These are phyloP conservation scores for Gossypium arboreum DNA, from an alignment of 345 rosid species.

Conservation along the genomic window DNA sequence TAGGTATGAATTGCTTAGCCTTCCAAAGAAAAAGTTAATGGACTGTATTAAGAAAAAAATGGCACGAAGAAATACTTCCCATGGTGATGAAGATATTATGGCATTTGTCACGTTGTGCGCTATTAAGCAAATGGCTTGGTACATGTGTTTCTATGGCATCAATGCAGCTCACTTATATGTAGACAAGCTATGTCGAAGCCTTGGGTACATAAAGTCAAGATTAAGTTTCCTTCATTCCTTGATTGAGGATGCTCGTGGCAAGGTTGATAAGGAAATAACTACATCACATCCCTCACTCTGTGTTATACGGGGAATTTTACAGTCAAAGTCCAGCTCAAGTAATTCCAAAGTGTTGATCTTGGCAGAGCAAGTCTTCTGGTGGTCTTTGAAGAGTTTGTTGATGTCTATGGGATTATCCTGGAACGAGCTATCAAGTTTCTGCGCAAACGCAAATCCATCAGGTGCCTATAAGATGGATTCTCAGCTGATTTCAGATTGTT, in stretches of 20 bases:
- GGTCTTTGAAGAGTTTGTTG: slow-evolving; percentile 45
- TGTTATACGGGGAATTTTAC: slow-evolving; percentile 44
- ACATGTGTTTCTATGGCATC: slow-evolving; percentile 57
- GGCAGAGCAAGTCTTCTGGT: slow-evolving; percentile 53
- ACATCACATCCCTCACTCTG: slow-evolving; percentile 48
- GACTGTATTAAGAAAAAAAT: slow-evolving; percentile 39
- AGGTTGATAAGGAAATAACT: slow-evolving; percentile 33
- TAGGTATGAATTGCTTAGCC: slow-evolving; percentile 38
- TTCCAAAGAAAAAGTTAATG: slow-evolving; percentile 48
- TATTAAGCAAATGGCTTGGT: slow-evolving; percentile 60
- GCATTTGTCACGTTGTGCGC: slow-evolving; percentile 44
- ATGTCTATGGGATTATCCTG: slow-evolving; percentile 45
- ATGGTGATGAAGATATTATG: slow-evolving; percentile 34
- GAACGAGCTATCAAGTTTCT: slow-evolving; percentile 30
- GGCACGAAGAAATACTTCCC: slow-evolving; percentile 23
- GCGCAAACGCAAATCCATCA: slow-evolving; percentile 23
- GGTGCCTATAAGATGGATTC: slow-evolving; percentile 26
- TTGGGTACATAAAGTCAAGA: slow-evolving; percentile 38
- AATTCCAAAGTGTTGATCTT: slow-evolving; percentile 40
- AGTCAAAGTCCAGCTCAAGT: slow-evolving; percentile 26
- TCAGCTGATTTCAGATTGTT: slow-evolving; percentile 43
- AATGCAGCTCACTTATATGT: slow-evolving; percentile 41
- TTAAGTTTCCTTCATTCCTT: slow-evolving; percentile 38
- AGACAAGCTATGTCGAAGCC: slow-evolving; percentile 41
- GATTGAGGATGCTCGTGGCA: slow-evolving; percentile 30